phyloP scores from a whole-genome alignment of 2,329 filamentous ascomycete species.

The Ceratocystis albifundus region DNA sequence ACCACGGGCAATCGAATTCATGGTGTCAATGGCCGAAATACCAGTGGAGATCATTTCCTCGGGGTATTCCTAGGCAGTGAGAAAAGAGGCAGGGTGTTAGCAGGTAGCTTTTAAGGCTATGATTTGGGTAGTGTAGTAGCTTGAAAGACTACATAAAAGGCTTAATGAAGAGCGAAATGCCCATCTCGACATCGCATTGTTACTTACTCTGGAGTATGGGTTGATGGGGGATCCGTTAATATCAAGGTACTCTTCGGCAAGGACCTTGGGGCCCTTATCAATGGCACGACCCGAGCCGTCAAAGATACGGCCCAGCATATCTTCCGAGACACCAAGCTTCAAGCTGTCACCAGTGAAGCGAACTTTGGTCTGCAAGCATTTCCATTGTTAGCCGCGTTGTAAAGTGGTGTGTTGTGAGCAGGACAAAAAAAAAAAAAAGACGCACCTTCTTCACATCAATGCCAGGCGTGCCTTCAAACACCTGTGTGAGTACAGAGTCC shows the following conservation, averaged over 20 bases:
- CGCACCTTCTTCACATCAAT: constrained; percentile 97
- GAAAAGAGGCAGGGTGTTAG: background rate
- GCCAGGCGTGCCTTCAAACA: constrained; percentile 93
- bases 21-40: constrained; percentile 97
- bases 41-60: constrained; percentile 99
- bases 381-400: constrained; percentile 26
- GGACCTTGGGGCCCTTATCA: constrained; percentile 96
- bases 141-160: background rate
- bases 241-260: constrained; percentile 95
- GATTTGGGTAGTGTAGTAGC: background rate
- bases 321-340: constrained; percentile 97
- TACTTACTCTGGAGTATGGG: constrained; percentile 79
- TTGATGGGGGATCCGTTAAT: constrained; percentile 99
- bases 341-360: constrained; percentile 94
- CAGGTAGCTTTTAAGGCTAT: background rate
- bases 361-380: constrained; percentile 66
- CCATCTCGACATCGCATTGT: background rate
- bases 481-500: constrained; percentile 40
- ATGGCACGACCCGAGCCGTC: constrained; percentile 96
- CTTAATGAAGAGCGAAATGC: background rate
- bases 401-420: background rate
- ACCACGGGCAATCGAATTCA: constrained; percentile 95
- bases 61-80: constrained; percentile 64
- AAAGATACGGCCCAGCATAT: constrained; percentile 98
- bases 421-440: background rate